Evolutionary conservation across 257 asterid species (phyloP), one percentile per base, ranked within the genome.

Genomic region (Capsicum rhomboideum): DNA sequence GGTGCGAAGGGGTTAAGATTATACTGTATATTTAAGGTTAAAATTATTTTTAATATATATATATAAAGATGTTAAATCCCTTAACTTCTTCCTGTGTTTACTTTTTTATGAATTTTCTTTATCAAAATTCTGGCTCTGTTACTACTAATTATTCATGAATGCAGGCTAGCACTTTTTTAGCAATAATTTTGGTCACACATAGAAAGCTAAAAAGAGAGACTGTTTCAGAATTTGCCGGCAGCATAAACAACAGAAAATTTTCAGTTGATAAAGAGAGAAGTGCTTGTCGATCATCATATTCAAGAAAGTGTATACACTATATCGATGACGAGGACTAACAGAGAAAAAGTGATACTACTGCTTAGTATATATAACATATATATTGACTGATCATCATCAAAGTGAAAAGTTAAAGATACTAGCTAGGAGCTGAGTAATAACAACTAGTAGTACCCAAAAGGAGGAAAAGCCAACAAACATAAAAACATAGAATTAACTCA

Each of bases 401-500:
- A 80, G 75, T 80, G 83, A 80, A 80, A 80, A 80, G 83, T 80
- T 42, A 59, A 80, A 80, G 83, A 14, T 80, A 59, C 12, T 61
- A 59, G 72, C 4, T 34, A 34, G 40, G 40, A 34, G 40, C 40
- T 34, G 66, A 78, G 63, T 77, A 61, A 49, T 61, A 34, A 44
- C 75, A 23, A 40, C 50, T 74, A 49, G 72, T 28, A 13, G 72
- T 28, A 13, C 12, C 82, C 42, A 52, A 83, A 83, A 83, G 74
- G 44, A 61, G 28, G 68, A 13, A 59, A 80, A 42, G 75, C 53
- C 54, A 59, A 59, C 54, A 80, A 64, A 28, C 74, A 53, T 12
- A 31, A 61, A 86, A 82, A 90, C 94, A 89, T 88, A 85, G 97
- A 90, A 93, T 91, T 85, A 92, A 91, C 94, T 90, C 94, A 89